Evolutionary conservation across 352 stramenopile genomes (phyloP).

Genomic region (Phytophthora aleatoria): DNA sequence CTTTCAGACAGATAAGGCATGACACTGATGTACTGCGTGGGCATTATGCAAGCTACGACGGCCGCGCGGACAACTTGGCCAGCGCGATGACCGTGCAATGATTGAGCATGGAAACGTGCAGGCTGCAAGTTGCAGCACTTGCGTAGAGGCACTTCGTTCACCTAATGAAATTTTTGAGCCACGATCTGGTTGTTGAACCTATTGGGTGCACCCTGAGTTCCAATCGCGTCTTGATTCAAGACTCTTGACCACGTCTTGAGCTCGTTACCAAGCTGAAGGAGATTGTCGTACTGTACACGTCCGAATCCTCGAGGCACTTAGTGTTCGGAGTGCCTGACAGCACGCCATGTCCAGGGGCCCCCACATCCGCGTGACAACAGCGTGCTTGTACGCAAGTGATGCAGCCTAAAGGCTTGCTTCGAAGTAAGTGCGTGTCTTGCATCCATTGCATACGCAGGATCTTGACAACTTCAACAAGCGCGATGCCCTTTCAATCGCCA

Average conservation of each 20-base stretch:
- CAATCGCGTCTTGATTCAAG: neutral
- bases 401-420: neutral
- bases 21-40: too few species aligned
- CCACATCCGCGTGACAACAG: neutral
- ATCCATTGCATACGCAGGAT: neutral
- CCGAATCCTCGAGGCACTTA: neutral
- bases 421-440: neutral
- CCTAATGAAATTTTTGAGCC: neutral
- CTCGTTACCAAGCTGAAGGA: neutral
- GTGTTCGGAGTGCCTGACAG: conserved; percentile 3
- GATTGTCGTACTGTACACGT: conserved; percentile 14
- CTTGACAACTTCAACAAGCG: neutral
- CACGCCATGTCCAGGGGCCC: neutral
- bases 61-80: too few species aligned
- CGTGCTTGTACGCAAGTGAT: neutral
- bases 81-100: too few species aligned
- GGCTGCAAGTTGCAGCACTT: neutral
- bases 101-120: too few species aligned
- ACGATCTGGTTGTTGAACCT: neutral
- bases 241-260: neutral
- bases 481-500: neutral
- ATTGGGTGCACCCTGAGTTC: neutral
- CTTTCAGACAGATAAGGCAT: too few species aligned
- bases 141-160: neutral
- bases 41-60: too few species aligned